phyloP scores from a whole-genome alignment of 129 eudicot species.

The Dittrichia graveolens region DNA sequence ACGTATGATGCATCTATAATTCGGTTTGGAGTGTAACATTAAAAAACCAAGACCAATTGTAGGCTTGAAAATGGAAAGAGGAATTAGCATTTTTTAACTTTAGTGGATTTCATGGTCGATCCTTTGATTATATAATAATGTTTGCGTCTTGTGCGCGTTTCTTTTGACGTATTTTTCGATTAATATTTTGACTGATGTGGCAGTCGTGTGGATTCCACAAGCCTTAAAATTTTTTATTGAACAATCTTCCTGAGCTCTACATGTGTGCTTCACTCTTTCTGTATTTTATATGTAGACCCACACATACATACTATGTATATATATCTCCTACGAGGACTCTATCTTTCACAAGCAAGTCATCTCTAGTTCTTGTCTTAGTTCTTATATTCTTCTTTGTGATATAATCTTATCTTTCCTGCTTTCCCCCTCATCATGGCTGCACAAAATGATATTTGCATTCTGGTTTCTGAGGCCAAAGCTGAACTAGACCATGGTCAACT shows the following conservation, averaged over 20 bases:
- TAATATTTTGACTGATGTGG: background rate
- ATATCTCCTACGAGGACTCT: slow-evolving; percentile 30
- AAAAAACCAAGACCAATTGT: no score
- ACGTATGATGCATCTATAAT: no score
- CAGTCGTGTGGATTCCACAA: slow-evolving; percentile 25
- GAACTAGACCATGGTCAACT: background rate
- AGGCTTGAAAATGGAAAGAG: no score
- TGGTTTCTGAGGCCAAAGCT: background rate
- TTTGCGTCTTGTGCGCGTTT: background rate
- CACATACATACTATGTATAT: slow-evolving; percentile 8
- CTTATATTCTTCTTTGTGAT: slow-evolving; percentile 9
- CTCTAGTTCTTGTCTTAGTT: background rate
- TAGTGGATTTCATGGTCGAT: no score
- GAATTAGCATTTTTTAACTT: no score
- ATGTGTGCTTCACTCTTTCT: background rate
- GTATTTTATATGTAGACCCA: background rate
- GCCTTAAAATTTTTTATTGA: background rate
- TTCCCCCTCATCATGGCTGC: slow-evolving; percentile 21
- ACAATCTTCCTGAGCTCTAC: background rate
- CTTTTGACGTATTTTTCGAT: background rate
- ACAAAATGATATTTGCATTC: slow-evolving; percentile 3
- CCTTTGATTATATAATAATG: no score
- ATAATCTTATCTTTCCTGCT: background rate
- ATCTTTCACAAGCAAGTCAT: slow-evolving; percentile 27
- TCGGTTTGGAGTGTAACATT: no score